Evolutionary conservation across 208 protist species (phyloP).

Genomic region (Trypanosoma cruzi): DNA sequence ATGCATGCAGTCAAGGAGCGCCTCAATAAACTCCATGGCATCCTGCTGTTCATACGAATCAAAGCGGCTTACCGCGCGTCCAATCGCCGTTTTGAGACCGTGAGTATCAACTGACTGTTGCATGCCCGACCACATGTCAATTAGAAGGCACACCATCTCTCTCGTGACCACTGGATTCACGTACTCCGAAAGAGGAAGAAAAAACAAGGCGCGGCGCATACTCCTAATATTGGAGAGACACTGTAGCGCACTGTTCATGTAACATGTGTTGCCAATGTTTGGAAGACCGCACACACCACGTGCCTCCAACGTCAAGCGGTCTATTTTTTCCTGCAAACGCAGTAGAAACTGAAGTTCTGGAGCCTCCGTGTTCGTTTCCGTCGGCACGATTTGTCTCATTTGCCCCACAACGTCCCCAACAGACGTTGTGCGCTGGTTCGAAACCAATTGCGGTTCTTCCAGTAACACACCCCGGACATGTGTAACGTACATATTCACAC

Average conservation of each 20-base stretch:
- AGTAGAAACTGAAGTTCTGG: constrained; percentile 11
- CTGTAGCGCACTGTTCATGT: constrained; percentile 93
- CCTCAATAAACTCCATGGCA: constrained; percentile 88
- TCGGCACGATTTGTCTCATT: background rate
- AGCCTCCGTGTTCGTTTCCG: background rate
- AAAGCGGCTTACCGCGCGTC: constrained; percentile 55
- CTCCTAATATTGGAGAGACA: constrained; percentile 77
- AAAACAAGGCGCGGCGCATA: constrained; percentile 77
- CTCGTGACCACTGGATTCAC: constrained; percentile 44
- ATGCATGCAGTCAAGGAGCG: constrained; percentile 87
- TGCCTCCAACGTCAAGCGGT: background rate
- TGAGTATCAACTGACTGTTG: constrained; percentile 44
- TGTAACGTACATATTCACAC: constrained; percentile 3
- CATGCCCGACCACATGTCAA: constrained; percentile 63
- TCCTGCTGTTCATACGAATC: constrained; percentile 85
- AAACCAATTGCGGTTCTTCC: background rate
- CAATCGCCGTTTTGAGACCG: constrained; percentile 64
- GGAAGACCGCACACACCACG: constrained; percentile 77
- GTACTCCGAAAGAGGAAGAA: constrained; percentile 61
- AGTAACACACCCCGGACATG: background rate
- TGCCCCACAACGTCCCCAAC: constrained; percentile 6
- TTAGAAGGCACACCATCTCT: constrained; percentile 50
- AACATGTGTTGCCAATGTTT: constrained; percentile 94
- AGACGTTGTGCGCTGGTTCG: background rate
- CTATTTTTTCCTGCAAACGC: background rate